phyloP scores from a whole-genome alignment of 768 basidiomycete genomes.

The Lentinula edodes region DNA sequence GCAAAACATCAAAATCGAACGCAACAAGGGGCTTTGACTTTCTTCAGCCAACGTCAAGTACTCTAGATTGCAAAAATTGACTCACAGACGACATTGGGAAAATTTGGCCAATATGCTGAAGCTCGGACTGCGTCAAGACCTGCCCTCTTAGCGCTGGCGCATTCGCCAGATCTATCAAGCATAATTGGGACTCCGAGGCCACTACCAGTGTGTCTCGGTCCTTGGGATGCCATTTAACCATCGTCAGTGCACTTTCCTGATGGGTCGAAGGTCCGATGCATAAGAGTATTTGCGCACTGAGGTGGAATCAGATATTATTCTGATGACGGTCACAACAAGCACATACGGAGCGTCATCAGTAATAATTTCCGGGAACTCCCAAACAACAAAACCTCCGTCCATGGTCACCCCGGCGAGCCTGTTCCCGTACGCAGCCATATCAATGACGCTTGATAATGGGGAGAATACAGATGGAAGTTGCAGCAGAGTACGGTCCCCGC shows the following conservation, averaged over 20 bases:
- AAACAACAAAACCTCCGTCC: constrained; percentile 85
- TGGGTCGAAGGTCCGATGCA: constrained; percentile 60
- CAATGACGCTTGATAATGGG: constrained; percentile 58
- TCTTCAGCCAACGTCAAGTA: neutral
- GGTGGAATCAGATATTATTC: constrained; percentile 1
- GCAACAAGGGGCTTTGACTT: constrained; percentile 64
- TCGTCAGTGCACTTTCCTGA: constrained; percentile 58
- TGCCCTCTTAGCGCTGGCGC: constrained; percentile 57
- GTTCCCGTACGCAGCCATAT: constrained; percentile 84
- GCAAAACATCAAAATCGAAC: constrained; percentile 79
- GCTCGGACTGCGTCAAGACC: constrained; percentile 61
- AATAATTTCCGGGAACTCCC: constrained; percentile 80
- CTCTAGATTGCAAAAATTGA: constrained; percentile 2
- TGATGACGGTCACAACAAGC: neutral
- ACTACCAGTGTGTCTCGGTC: constrained; percentile 75
- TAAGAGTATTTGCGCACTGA: constrained; percentile 61
- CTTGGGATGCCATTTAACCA: constrained; percentile 88
- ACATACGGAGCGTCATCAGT: constrained; percentile 85
- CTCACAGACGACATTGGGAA: constrained; percentile 70
- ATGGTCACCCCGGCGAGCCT: constrained; percentile 82
- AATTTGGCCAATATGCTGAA: constrained; percentile 62
- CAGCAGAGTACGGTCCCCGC: constrained; percentile 82
- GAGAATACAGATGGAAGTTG: constrained; percentile 66
- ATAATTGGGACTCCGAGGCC: constrained; percentile 74
- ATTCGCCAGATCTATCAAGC: constrained; percentile 68